Base-by-base conservation (phyloP, 1,139 yeast genomes). In the Kurtzmaniella quercitrusa region DNA sequence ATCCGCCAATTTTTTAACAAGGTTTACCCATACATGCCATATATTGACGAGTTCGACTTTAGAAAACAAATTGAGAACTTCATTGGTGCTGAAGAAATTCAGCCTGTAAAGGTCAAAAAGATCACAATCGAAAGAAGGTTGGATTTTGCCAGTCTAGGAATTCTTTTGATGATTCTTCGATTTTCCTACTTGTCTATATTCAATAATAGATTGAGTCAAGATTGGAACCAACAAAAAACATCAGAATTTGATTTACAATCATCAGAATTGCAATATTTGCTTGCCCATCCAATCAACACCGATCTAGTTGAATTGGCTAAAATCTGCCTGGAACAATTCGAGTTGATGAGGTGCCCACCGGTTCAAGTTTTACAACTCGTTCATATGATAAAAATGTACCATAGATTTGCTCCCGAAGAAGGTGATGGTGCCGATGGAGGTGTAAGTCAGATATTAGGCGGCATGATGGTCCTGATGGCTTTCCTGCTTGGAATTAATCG, bases 101-200 rank as follows among this genome's bases (percentile, higher is more conserved):
- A 45, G 45, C 23, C 21, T 5, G 37, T 19, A 6, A 34, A 34
- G 2, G 47, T 60, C 8, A 38, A 38, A 3, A 46, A 47, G 9
- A 38, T 74, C 11, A 55, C 53, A 6, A 50, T 76, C 11, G 63
- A 60, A 5, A 67, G 60, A 45, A 59, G 74, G 46, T 56, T 71
- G 22, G 82, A 77, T 51, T 68, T 75, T 49, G 78, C 82, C 1
- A 55, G 60, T 28, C 37, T 75, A 32, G 81, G 80, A 1, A 60
- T 62, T 0, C 48, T 76, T 9, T 55, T 76, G 36, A 52, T 75
- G 4, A 61, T 75, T 11, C 46, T 76, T 40, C 60, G 80, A 42
- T 47, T 77, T 33, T 54, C 78, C 0, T 71, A 64, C 46, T 52
- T 72, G 11, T 65, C 75, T 0, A 46, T 68, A 1, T 49, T 62